Conservation (phyloP, 169 alveolate species). For the Cystoisospora suis region DNA sequence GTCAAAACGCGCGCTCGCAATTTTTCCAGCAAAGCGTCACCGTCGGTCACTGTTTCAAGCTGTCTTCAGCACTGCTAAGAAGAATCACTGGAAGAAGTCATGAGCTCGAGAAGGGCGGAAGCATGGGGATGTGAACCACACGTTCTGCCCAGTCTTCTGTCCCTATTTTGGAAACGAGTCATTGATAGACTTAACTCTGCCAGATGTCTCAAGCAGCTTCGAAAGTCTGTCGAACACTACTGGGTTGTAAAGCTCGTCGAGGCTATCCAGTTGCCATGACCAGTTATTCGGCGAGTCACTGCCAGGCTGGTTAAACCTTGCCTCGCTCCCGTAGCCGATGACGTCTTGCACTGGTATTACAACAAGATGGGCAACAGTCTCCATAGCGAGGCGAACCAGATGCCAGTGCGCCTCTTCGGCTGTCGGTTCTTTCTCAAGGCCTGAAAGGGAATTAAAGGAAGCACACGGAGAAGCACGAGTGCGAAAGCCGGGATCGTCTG, state of each 20-base stretch:
- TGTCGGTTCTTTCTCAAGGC: conserved; percentile 41
- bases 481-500: too few relatives aligned
- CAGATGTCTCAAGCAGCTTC: conserved; percentile 18
- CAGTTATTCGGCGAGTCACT: conserved; percentile 49
- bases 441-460: too few relatives aligned
- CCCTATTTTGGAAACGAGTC: conserved; percentile 3
- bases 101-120: too few relatives aligned
- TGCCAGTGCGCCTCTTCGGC: conserved; percentile 28
- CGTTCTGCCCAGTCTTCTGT: too few relatives aligned
- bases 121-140: too few relatives aligned
- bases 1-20: too few relatives aligned
- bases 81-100: too few relatives aligned
- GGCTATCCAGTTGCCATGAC: conserved; percentile 62
- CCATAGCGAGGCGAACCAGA: conserved; percentile 46
- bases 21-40: too few relatives aligned
- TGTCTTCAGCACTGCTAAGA: too few relatives aligned
- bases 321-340: conserved; percentile 45
- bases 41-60: too few relatives aligned
- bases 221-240: neutral
- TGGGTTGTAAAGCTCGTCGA: conserved; percentile 33
- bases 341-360: conserved; percentile 60
- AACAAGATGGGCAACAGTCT: conserved; percentile 54
- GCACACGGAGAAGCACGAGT: too few relatives aligned
- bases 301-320: conserved; percentile 61
- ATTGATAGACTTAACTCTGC: conserved; percentile 13